These are phyloP conservation scores for Astrothelium macrocarpum DNA, from an alignment of 495 filamentous ascomycete species.

Conservation along the genomic window DNA sequence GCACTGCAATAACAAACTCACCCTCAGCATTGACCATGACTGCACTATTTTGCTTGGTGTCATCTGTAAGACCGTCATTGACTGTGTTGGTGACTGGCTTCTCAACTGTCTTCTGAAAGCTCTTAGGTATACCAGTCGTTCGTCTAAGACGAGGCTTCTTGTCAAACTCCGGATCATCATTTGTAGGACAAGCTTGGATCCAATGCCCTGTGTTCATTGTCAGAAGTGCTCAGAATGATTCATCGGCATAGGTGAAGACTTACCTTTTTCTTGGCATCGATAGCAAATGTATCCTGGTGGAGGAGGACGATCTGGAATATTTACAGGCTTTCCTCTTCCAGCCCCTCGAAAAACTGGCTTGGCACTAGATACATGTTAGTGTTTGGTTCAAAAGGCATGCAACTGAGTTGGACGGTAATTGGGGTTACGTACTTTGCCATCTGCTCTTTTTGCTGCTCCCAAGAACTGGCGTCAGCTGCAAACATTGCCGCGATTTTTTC, in stretches of 20 bases:
- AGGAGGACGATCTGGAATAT: conserved; percentile 80
- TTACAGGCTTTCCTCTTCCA: conserved; percentile 53
- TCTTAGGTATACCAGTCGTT: conserved; percentile 90
- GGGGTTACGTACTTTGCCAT: conserved; percentile 73
- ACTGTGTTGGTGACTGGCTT: conserved; percentile 62
- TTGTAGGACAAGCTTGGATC: conserved; percentile 95
- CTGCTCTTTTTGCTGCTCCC: conserved; percentile 70
- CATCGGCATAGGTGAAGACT: conserved; percentile 2
- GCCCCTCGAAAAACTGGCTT: conserved; percentile 49
- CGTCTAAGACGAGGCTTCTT: conserved; percentile 83
- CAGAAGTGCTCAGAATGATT: neutral
- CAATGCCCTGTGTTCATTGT: conserved; percentile 57
- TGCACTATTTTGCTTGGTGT: conserved; percentile 66
- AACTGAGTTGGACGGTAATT: conserved; percentile 13
- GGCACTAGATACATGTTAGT: conserved; percentile 39
- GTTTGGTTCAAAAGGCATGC: conserved; percentile 14
- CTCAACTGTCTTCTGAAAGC: conserved; percentile 86
- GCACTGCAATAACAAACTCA: conserved; percentile 88
- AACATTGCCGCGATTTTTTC: conserved; percentile 87
- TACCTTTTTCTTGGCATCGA: conserved; percentile 90
- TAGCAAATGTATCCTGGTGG: conserved; percentile 93
- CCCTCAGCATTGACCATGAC: conserved; percentile 97
- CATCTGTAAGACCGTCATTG: conserved; percentile 63
- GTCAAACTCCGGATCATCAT: conserved; percentile 92
- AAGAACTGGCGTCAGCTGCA: conserved; percentile 72